A percentile compares a stretch with the other conserved stretches of the same genome.
Evolutionary conservation across 1,284 basidiomycete genomes (phyloP).

Genomic region (Sporisorium scitamineum): DNA sequence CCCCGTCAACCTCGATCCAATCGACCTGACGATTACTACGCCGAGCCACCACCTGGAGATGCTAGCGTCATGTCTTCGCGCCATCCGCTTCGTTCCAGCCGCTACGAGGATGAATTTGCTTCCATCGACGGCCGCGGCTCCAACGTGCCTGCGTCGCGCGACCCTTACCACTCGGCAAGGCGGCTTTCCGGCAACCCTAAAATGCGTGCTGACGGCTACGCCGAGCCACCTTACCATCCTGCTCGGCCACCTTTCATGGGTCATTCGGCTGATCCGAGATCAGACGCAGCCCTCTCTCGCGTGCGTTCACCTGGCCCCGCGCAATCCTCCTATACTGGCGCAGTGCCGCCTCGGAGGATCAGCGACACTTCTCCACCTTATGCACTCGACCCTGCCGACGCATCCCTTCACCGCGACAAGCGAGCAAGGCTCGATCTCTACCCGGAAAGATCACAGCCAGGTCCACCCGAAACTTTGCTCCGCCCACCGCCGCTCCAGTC

Average conservation of each 20-base stretch:
- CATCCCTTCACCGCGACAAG: conserved; percentile 36
- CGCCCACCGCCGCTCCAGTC: conserved; percentile 28
- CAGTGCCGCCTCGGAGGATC: conserved; percentile 19
- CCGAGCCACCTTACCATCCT: conserved; percentile 20
- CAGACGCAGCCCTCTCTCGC: conserved; percentile 12
- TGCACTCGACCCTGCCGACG: conserved; percentile 9
- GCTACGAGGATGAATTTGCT: conserved; percentile 5
- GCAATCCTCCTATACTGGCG: conserved; percentile 11
- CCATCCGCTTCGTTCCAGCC: conserved; percentile 11
- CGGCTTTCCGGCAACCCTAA: conserved; percentile 19
- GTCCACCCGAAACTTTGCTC: conserved; percentile 5
- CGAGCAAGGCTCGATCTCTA: conserved; percentile 35
- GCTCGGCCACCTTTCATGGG: conserved; percentile 1
- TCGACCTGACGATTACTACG: conserved; percentile 27
- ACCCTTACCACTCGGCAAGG: conserved; percentile 16
- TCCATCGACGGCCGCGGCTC: conserved; percentile 11
- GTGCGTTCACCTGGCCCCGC: conserved; percentile 18
- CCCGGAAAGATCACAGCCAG: conserved; percentile 21
- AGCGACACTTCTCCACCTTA: conserved; percentile 31
- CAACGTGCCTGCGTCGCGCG: conserved; percentile 8
- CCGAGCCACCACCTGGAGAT: conserved; percentile 11
- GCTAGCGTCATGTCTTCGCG: conserved; percentile 10
- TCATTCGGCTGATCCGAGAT: conserved; percentile 18
- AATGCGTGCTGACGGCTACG: conserved; percentile 15
- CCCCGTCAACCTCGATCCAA: conserved; percentile 22